Evolutionary conservation across 2,329 filamentous ascomycete genomes (phyloP), one percentile per base, ranked within the genome.

Genomic region (Seiridium unicorne): DNA sequence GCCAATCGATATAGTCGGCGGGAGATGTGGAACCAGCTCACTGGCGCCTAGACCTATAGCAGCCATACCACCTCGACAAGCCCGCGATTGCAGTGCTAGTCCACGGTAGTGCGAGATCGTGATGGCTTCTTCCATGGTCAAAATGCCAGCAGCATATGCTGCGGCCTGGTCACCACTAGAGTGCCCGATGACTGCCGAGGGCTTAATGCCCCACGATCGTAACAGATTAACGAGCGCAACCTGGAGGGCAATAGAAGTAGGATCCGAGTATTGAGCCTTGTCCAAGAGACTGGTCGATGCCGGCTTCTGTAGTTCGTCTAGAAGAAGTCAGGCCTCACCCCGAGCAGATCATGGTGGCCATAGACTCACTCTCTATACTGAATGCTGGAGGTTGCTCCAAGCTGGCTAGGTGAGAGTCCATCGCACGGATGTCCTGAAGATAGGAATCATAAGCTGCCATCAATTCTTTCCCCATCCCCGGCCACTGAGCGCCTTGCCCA

Each of bases 1-100:
- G 3, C 70, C 72, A 3, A 73, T 51, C 1, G 65, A 65, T 3
- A 72, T 66, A 5, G 67, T 65, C 11, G 44, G 38, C 42, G n/a
- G 18, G 0, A 78, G 61, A 40, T 69, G 72, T 6, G 59, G 60
- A 31, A 63, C 46, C 4, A 73, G 67, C 3, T 75, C 72, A 1
- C 65, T 63, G 35, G 65, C 61, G 0, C 73, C 70, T 0, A 79
- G 66, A 0, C 76, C 76, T 9, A 79, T 67, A 1, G 76, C 76
- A 2, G 74, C 73, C 78, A 80, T 80, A 5, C 66, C 68, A 1
- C 73, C 74, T 9, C 49, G 61, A 32, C 1, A 55, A 6, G 38
- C 42, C 9, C 32, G 18, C 11, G 13, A 18, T 13, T 38, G 18
- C 36, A 31, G 46, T 32, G 31, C 56, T 34, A 44, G 11, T 32